Evolutionary conservation across 1,284 basidiomycete genomes (phyloP), one percentile per base, ranked within the genome.

Genomic region (Amylostereum areolatum): DNA sequence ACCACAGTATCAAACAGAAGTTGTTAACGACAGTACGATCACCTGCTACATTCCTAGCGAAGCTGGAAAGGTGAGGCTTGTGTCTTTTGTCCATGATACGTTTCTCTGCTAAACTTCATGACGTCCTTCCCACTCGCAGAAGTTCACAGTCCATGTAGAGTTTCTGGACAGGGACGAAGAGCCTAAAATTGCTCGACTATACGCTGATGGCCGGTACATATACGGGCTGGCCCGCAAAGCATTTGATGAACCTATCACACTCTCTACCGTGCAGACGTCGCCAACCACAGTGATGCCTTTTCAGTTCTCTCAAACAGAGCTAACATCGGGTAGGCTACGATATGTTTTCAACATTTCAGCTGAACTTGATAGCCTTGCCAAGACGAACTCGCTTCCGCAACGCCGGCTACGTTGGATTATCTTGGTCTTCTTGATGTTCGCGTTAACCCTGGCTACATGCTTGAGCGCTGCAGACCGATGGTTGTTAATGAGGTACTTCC

Each of bases 1-100:
- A 12, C 5, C 45, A 24, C 45, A 46, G 28, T 46, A 46, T n/a
- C 33, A 39, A 5, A 35, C 12, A 11, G 45, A 46, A 3, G 36
- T 12, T 3, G 45, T 46, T 1, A 25, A 39, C 35, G 45, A 32
- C 9, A 40, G 12, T 5, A 46, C 45, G n/a, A 37, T 37, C 30
- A 37, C 34, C 12, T 46, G 45, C 35, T 46, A 37, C 25, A 30
- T 46, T 18, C 45, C 45, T 12, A 46, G 45, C 27, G 8, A 46
- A 4, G 33, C 34, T 10, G 45, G 45, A 27, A 46, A 46, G 45
- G 45, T 46, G 33, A 8, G 45, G 5, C 6, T 39, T n/a, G 6
- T 8, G 25, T 37, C 25, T 4, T 24, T 7, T 8, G 7, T 18
- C 35, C 5, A 7, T 37, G 2, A 12, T 25, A n/a, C 5, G 12